Evolutionary conservation across 805 yeast genomes (phyloP), one percentile per base, ranked within the genome.

Genomic region (Komagataella mondaviorum): DNA sequence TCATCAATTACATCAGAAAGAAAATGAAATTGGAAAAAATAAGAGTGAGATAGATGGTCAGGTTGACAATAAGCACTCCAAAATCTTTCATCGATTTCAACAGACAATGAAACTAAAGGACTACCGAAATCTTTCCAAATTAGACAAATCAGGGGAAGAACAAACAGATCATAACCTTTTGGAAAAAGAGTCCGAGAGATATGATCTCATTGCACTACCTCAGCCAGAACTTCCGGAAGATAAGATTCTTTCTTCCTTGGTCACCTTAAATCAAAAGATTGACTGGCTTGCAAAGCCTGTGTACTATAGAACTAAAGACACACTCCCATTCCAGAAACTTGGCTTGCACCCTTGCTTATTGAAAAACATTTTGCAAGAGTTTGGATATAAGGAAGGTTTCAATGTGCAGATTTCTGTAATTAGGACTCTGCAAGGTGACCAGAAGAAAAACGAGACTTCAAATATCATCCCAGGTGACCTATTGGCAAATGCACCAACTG

Each of bases 401-500:
- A 80, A 95, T 0, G 89, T 88, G 6, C 96, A 88, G 63, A 68
- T 79, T 2, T 75, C 80, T 2, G 86, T 86, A 1, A 70, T 87
- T 51, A 77, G 81, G n/a, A 62, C 73, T 24, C 59, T 76, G 45
- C 63, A 81, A 39, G 62, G 63, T 57, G 81, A 74, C 57, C 63
- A 73, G 56, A 58, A 67, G 7, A 62, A 64, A 8, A 69, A 63
- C 53, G 66, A 59, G 51, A 54, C 70, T 23, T 66, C 71, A 46
- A 83, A 87, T 1, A 79, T 73, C 51, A 71, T 77, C 46, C 70
- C 71, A 52, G 91, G 91, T 22, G 96, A 93, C 65, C 65, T 89
- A 17, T 70, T 91, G 47, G 96, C 91, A 5, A 90, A 91, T 65
- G 96, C 99, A 1, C 79, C 95, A 8, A 91, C 99, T 0, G 99